phyloP scores from a whole-genome alignment of 2,329 filamentous ascomycete species.

The Sporothrix humicola region DNA sequence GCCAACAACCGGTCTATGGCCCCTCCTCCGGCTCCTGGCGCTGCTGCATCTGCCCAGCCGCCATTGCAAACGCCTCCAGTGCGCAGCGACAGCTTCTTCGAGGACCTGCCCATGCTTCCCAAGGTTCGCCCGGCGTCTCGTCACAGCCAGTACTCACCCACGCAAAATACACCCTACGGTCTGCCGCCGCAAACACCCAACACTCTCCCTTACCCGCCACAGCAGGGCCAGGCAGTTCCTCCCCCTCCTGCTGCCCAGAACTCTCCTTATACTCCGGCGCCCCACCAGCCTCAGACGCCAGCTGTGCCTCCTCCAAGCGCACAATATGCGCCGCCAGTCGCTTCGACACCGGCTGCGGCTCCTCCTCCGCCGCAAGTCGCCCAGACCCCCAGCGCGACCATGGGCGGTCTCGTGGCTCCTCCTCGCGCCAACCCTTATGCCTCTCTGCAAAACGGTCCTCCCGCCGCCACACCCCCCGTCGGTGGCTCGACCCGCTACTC shows the following conservation, averaged over 20 bases:
- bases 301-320: conserved; percentile 40
- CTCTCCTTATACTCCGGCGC: conserved; percentile 36
- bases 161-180: conserved; percentile 46
- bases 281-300: conserved; percentile 39
- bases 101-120: conserved; percentile 71
- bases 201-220: conserved; percentile 27
- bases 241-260: conserved; percentile 38
- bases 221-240: conserved; percentile 28
- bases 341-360: neutral
- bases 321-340: conserved; percentile 34
- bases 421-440: conserved; percentile 61
- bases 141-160: conserved; percentile 56
- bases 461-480: conserved; percentile 38
- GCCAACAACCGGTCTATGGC: conserved; percentile 39
- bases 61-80: conserved; percentile 37
- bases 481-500: conserved; percentile 62
- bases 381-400: conserved; percentile 16
- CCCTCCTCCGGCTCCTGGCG: neutral
- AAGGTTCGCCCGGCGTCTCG: conserved; percentile 67
- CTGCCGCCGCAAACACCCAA: conserved; percentile 25
- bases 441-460: conserved; percentile 47
- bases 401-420: conserved; percentile 54
- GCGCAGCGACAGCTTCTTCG: conserved; percentile 68
- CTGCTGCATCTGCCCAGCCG: conserved; percentile 30
- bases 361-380: neutral